Percentiles rank a stretch among this genome's conserved stretches.
These are phyloP conservation scores for Penicillium diatomitis DNA, from an alignment of 495 filamentous ascomycete genomes.

Conservation along the genomic window DNA sequence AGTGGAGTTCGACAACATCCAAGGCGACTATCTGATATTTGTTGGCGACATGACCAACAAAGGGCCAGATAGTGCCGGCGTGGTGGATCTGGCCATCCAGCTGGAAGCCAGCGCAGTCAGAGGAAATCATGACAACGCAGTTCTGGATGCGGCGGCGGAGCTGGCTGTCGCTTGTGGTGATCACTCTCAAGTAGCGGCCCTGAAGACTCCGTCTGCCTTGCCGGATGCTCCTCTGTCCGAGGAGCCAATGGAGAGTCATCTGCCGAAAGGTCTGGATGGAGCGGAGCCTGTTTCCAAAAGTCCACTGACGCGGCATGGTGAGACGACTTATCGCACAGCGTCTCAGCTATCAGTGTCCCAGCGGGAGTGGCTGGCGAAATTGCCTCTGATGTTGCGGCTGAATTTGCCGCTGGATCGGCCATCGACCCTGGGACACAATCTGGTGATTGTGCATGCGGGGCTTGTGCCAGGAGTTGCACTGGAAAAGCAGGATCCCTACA, in stretches of 20 bases:
- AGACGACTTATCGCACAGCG: constrained; percentile 8
- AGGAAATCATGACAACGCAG: constrained; percentile 79
- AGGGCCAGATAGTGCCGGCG: constrained; percentile 13
- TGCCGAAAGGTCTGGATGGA: background rate
- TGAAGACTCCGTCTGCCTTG: background rate
- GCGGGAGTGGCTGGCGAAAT: constrained; percentile 50
- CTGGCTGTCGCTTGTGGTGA: background rate
- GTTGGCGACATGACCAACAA: constrained; percentile 13
- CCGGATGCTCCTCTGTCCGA: background rate
- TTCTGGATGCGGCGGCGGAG: constrained; percentile 37
- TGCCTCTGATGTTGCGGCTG: constrained; percentile 61
- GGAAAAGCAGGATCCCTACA: constrained; percentile 59
- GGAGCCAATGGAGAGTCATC: background rate
- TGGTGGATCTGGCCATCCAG: constrained; percentile 16
- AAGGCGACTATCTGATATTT: constrained; percentile 12
- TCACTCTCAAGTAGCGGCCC: background rate
- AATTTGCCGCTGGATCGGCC: constrained; percentile 26
- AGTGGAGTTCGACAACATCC: constrained; percentile 7
- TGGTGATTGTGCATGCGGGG: constrained; percentile 70
- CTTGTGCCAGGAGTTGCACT: constrained; percentile 57
- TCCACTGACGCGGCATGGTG: constrained; percentile 1
- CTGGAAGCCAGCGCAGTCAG: constrained; percentile 63
- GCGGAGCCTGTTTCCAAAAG: background rate
- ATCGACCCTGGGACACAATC: constrained; percentile 30
- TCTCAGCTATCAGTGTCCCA: constrained; percentile 40